Base-by-base conservation (phyloP, 495 filamentous ascomycete genomes). In the Penicillium simplicissimum region DNA sequence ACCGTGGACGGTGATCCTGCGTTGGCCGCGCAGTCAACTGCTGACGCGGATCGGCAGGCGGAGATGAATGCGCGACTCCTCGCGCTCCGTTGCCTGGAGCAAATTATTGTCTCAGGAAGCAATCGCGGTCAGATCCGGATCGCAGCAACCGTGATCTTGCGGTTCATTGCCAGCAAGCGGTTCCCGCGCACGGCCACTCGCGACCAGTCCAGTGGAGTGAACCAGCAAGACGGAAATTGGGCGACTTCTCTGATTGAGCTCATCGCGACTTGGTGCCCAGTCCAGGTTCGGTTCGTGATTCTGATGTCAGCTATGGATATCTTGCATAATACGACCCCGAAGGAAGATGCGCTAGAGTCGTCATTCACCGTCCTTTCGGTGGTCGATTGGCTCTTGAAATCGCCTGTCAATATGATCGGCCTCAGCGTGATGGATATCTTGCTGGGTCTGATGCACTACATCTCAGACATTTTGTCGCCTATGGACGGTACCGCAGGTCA, bases 371-470 rank as follows among this genome's bases (percentile, higher is more conserved):
- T 96, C 45, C 82, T 87, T 1, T 88, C 85, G 52, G 84, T 96
- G 66, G 83, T 96, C 45, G 86, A 87, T 58, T 90, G 88, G 57
- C 79, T 96, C n/a, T 76, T 97, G 42, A 87, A 88, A 58, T 96
- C 93, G 0, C 85, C 91, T 33, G 87, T 96, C 66, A 97, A 96
- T 71, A 84, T 97, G 73, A 96, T 97, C 59, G 93, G 93, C 1
- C 80, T 97, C 42, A 96, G 92, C 67, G 89, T 96, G 23, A 97
- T 96, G 83, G 93, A 97, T 70, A 85, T 96, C 8, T 78, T 96
- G 19, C 77, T 94, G 21, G 90, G 91, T 19, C 81, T 97, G 7
- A 82, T 96, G 56, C 86, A 88, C 43, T 92, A 95, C 59, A 88
- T 91, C 62, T 84, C 91, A 57, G 80, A 84, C 54, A 74, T 94